phyloP scores from a whole-genome alignment of 768 basidiomycete genomes.

The Auricularia auricula-judae region DNA sequence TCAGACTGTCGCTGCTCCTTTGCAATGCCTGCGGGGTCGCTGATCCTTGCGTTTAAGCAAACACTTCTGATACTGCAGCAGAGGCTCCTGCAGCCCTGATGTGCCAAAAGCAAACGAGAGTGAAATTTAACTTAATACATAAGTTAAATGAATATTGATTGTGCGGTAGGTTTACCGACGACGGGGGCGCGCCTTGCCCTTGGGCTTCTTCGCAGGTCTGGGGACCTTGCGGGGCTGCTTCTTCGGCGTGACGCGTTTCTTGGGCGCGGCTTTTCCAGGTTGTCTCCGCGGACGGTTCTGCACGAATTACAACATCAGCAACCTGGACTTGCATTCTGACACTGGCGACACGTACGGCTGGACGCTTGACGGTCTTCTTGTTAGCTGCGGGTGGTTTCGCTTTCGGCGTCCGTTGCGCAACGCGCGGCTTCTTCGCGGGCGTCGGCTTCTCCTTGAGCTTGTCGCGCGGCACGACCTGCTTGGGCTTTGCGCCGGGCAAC shows the following conservation, averaged over 20 bases:
- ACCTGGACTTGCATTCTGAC: neutral
- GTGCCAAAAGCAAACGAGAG: no score
- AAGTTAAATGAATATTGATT: no score
- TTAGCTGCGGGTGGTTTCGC: neutral
- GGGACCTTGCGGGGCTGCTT: neutral
- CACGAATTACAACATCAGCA: neutral
- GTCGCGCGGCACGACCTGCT: neutral
- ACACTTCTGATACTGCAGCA: no score
- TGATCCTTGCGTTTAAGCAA: no score
- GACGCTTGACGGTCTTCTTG: neutral
- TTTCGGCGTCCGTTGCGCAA: neutral
- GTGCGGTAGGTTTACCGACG: neutral
- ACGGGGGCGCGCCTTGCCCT: neutral
- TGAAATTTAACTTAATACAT: no score
- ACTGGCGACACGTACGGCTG: neutral
- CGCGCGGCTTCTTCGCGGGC: neutral
- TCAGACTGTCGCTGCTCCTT: no score
- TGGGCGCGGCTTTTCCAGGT: neutral
- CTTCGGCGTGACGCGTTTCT: neutral
- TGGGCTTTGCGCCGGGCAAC: neutral
- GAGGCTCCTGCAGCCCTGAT: no score
- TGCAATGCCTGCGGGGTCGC: no score
- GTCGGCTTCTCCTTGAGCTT: neutral
- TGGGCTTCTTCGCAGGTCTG: neutral
- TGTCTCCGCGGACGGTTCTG: neutral